phyloP scores from a whole-genome alignment of 2,329 filamentous ascomycete genomes.

The Pestalotiopsis sp. region DNA sequence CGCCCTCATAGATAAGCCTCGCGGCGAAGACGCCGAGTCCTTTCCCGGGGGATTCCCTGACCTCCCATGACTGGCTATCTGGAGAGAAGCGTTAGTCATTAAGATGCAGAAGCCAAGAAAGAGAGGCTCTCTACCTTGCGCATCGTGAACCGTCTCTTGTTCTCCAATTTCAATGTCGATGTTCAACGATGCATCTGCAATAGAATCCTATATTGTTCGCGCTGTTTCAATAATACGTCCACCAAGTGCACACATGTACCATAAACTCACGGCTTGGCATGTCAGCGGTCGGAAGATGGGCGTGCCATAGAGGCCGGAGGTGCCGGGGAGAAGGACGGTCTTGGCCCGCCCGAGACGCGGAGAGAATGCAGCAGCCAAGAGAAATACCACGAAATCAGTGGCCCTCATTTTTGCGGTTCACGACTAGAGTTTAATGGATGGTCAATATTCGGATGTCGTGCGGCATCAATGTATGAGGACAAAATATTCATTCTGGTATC shows the following conservation, averaged over 20 bases:
- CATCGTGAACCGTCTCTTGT: neutral
- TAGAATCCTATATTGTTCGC: neutral
- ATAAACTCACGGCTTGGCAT: neutral
- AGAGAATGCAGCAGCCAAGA: neutral
- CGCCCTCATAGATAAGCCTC: conserved; percentile 33
- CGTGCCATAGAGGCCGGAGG: neutral
- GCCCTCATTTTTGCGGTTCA: too few relatives aligned
- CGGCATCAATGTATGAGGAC: too few relatives aligned
- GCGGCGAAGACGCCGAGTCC: conserved; percentile 42
- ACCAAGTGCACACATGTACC: neutral
- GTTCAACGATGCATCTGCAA: neutral
- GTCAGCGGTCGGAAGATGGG: neutral
- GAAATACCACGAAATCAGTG: neutral
- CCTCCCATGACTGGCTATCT: conserved; percentile 17
- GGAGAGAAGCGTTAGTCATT: too few relatives aligned
- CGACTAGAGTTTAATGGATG: too few relatives aligned
- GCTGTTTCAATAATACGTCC: neutral
- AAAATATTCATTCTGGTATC: too few relatives aligned
- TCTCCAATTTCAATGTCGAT: neutral
- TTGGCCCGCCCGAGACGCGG: neutral
- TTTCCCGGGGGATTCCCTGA: conserved; percentile 36
- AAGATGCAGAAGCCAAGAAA: too few relatives aligned
- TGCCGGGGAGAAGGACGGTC: neutral
- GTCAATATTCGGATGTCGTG: too few relatives aligned
- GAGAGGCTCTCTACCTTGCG: neutral